Evolutionary conservation across 352 stramenopile species (phyloP), one percentile per base, ranked within the genome.

Genomic region (Pythium utonaiense): DNA sequence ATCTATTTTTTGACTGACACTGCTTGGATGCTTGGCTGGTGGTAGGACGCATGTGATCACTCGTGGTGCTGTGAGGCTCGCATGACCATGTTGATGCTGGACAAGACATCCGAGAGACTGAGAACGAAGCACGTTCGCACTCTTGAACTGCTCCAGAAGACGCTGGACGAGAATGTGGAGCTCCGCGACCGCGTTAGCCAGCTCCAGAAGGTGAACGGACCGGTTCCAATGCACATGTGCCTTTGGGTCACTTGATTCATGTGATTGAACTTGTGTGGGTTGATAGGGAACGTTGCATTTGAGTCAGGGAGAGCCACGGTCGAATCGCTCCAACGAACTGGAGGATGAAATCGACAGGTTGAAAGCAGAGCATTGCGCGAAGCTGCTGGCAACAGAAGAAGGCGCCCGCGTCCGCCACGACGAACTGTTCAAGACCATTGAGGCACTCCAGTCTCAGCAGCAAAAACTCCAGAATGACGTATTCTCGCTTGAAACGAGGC

Each of bases 71-170:
- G 17, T 47, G 40, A 7, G 40, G 22, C 22, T 42, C 21, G 48
- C n/a, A 5, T 25, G 16, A 25, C 28, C 51, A 69, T 69, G 62
- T 27, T 88, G 76, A 57, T 77, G 45, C 65, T 86, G 49, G 78
- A 88, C 54, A 84, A 74, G 28, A 82, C 80, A 3, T 75, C 79
- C 24, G 82, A 91, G 67, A 74, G 80, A 54, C 66, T 91, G 41
- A 78, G 82, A 30, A 89, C 82, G 60, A 91, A 91, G 71, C 82
- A 91, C 59, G 82, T 91, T 21, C 79, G 82, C 16, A 91, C 82
- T 27, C 77, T 91, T 1, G 82, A 91, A 64, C 62, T 91, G 30
- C 73, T 91, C 19, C 82, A 91, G 57, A 88, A 89, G 66, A 91
- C 82, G 24, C 62, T 91, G 3, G 82, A 91, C 44, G 82, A 89